Evolutionary conservation across 768 basidiomycete species (phyloP), one percentile per base, ranked within the genome.

Genomic region (Lentinus tigrinus): DNA sequence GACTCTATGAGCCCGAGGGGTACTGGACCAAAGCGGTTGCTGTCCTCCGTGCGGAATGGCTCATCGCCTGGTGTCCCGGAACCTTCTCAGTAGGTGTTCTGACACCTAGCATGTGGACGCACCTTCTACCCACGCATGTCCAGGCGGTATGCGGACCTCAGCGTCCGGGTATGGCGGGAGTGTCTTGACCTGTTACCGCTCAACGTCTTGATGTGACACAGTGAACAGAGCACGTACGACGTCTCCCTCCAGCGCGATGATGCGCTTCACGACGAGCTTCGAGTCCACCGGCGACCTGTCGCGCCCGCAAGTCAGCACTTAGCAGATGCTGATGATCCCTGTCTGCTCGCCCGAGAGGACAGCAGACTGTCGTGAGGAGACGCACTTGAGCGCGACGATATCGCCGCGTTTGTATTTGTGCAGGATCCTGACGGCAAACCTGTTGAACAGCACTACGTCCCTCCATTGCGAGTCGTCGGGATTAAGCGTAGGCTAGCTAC

Each of bases 51-150:
- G 55, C 82, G 77, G 64, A 85, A 86, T 4, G 80, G 76, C 65
- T 88, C 85, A 58, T 89, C 87, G 8, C 87, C 87, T 88, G 47
- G 28, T 19, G 21, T 24, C 10, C 6, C 43, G 39, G 19, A 6
- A 19, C 10, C 3, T 11, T 7, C 14, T 23, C 17, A 34, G 49
- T 10, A 27, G 3, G 21, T 14, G 47, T 48, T 26, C n/a, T 40
- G 13, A 13, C 46, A 6, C 26, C 17, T 26, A 11, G 34, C 16
- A 14, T 4, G 21, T 16, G 40, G 13, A 53, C 75, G 50, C 51
- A 84, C 87, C 89, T 80, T 91, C 89, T 50, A 91, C 78, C 89
- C 89, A 91, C 39, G 84, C 75, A 58, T 89, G 84, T 1, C 87
- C 87, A 63, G 73, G 57, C 3, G 89, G 88, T 36, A 91, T 71